A percentile compares a stretch with the other conserved stretches of the same genome.
These are phyloP conservation scores for Vishniacozyma victoriae DNA, from an alignment of 768 basidiomycete genomes.

Conservation along the genomic window DNA sequence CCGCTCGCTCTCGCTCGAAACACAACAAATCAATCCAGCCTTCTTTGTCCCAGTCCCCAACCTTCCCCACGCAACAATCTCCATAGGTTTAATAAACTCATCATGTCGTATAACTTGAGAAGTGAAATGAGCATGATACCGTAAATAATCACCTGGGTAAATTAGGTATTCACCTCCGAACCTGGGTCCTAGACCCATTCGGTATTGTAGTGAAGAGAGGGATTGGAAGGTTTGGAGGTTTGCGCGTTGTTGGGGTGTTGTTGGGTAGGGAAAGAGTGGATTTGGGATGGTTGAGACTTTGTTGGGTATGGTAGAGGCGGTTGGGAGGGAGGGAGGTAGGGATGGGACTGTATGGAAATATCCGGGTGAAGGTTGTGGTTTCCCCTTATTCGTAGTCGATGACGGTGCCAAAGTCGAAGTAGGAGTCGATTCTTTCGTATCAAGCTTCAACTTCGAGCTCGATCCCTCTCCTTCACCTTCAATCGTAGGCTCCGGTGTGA, in stretches of 20 bases:
- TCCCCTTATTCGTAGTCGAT: neutral
- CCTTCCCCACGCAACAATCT: conserved; percentile 90
- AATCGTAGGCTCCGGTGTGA: no score
- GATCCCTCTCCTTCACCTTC: neutral
- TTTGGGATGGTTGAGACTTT: conserved; percentile 23
- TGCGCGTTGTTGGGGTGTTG: conserved; percentile 16
- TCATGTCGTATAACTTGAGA: conserved; percentile 65
- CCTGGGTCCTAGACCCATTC: conserved; percentile 47
- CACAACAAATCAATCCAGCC: conserved; percentile 81
- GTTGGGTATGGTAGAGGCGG: neutral
- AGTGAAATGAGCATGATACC: conserved; percentile 95
- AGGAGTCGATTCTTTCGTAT: neutral
- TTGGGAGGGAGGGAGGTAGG: conserved; percentile 13
- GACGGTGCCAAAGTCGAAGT: no score
- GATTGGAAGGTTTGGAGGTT: conserved; percentile 20
- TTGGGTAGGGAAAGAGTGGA: conserved; percentile 25
- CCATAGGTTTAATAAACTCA: conserved; percentile 70
- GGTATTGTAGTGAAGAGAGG: conserved; percentile 10
- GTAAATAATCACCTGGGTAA: conserved; percentile 90
- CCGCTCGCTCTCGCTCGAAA: no score
- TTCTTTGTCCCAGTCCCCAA: conserved; percentile 97
- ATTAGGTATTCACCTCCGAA: conserved; percentile 96
- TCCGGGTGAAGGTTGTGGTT: conserved; percentile 2
- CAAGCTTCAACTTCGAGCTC: neutral
- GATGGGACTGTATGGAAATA: conserved; percentile 30